Base-by-base conservation (phyloP, 805 yeast genomes). In the Wickerhamomyces chambardii region DNA sequence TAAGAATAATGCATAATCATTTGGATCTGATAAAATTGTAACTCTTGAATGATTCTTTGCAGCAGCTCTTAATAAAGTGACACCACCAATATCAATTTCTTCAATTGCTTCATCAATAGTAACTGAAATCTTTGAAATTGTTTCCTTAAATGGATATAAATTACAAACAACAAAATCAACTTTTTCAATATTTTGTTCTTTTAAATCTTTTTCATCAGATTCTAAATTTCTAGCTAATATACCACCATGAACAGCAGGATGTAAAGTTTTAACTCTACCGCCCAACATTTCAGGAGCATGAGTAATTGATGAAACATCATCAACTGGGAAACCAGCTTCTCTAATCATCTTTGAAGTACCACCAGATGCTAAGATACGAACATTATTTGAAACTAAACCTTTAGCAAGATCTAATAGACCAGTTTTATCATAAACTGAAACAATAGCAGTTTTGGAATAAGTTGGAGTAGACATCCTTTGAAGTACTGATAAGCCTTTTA, bases 201-300 rank as follows among this genome's bases (percentile, higher is more conserved):
- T 71, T 56, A 92, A 76, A 59, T 92, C 98, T 50, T 76, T 66
- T 63, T 87, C 94, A 63, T 92, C 98, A 44, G 83, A 69, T 50
- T 84, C 95, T 59, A 86, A 73, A 65, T 92, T 76, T 68, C 97
- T 78, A 35, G 98, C 97, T 48, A 92, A 73, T 53, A 92, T 92
- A 56, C 95, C 95, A 51, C 95, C 98, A 61, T 92, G 98, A 42
- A 92, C 96, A 22, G 97, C 98, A 29, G 98, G 98, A 60, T 92
- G 98, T 51, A 92, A 71, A 40, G 98, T 92, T 70, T 92, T 92
- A 50, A 92, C 98, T 65, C 98, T 77, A 45, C 98, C 98, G 44
- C 97, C 95, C 48, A 92, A 72, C 95, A 92, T 92, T 64, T 92
- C 98, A 35, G 98, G 98, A 29, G 97, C 97, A 56, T 92, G 95